Conservation (phyloP, 106 monocot genomes). For the Acorus calamus region DNA sequence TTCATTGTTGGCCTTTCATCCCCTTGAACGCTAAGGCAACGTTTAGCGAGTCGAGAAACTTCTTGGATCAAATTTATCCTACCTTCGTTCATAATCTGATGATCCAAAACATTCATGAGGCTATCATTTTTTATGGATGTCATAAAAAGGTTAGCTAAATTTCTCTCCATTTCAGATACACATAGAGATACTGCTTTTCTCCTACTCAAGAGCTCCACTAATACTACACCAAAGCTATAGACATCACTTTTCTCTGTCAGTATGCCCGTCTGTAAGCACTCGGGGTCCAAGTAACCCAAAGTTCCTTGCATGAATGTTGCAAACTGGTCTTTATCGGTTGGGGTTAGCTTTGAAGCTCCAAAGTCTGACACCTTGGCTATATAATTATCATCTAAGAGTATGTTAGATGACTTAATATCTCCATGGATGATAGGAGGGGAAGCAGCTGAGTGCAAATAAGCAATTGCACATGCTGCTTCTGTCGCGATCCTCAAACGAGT, state of each 20-base stretch:
- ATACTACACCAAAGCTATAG: constrained; percentile 29
- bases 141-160: too few species aligned
- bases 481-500: constrained; percentile 17
- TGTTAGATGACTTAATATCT: constrained; percentile 26
- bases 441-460: constrained; percentile 25
- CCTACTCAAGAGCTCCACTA: constrained; percentile 16
- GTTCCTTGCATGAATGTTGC: constrained; percentile 25
- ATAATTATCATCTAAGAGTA: constrained; percentile 20
- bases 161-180: too few species aligned
- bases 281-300: constrained; percentile 27
- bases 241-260: constrained; percentile 30
- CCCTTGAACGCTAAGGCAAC: constrained; percentile 6
- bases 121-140: too few species aligned
- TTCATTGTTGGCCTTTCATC: constrained; percentile 27
- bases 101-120: too few species aligned
- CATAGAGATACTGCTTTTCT: constrained; percentile 1
- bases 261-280: constrained; percentile 12
- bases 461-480: constrained; percentile 21
- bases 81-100: too few species aligned
- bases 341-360: constrained; percentile 15
- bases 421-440: constrained; percentile 24
- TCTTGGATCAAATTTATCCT: too few species aligned
- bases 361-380: constrained; percentile 30
- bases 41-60: too few species aligned
- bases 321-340: constrained; percentile 13